Base-by-base conservation (phyloP, 345 rosid genomes). In the Corymbia maculata region DNA sequence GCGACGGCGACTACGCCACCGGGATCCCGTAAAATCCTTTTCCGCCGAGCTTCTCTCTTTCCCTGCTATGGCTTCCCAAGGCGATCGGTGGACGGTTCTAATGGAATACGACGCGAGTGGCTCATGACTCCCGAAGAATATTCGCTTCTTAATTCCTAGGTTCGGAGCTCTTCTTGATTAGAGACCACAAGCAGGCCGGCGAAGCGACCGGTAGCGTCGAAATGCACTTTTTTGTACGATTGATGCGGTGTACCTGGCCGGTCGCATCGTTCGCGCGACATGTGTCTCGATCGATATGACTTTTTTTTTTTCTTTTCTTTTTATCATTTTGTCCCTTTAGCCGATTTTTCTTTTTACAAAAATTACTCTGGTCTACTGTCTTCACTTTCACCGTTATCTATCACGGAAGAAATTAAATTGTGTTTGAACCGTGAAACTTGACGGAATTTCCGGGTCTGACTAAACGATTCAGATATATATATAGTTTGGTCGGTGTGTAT, bases 211-310 rank as follows among this genome's bases (percentile, higher is more conserved):
- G 42, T 36, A 4, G 42, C 3, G 42, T 36, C 42, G 42, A 36
- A 36, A 36, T 36, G 42, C 42, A 14, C 5, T n/a, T 14, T 4
- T 32, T 68, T 8, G 12, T 4, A 21, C 2, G 0, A 1, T 36
- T 3, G 14, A 9, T 2, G 0, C 1, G 2, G 3, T 42, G 4
- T 36, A 5, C 17, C 22, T 17, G 1, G 2, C 5, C 1, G 9
- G 36, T 36, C 0, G 5, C 9, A 2, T 1, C 1, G 1, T 10
- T 75, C 49, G 5, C 4, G 8, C 9, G 26, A 75, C 7, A 21
- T 36, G 0, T 1, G 0, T 21, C 6, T 75, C 22, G 2, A 59
- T 26, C 2, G 8, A 36, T 36, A 16, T 17, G 5, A 32, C 32
- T 32, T 16, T 5, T 19, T 55, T 28, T 55, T 8, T 4, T 22